Base-by-base conservation (phyloP, 1,284 basidiomycete species). In the Naganishia liquefaciens region DNA sequence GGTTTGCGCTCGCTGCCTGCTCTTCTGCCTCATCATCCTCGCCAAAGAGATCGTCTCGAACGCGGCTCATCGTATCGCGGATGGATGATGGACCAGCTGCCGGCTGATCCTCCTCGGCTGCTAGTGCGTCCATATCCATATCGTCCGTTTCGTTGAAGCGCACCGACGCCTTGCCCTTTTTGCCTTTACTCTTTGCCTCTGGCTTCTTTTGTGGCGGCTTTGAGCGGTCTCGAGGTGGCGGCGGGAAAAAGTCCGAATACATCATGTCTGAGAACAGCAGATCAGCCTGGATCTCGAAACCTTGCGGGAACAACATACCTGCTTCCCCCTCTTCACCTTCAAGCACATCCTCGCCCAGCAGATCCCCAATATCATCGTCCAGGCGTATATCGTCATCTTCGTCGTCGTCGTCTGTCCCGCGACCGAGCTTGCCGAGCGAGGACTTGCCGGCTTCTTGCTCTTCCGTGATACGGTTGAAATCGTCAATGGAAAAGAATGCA, bases 391-490 rank as follows among this genome's bases (percentile, higher is more conserved):
- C 57, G 28, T 37, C 82, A 46, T 83, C 81, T 11, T 78, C 78
- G 58, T 83, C 82, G 33, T 85, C 82, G 30, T 81, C 79, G 51
- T 79, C 77, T 25, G 77, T 78, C 46, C 80, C 78, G n/a, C 77
- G 78, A 28, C 79, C 79, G 10, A 88, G 81, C 53, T 78, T 81
- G 55, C 89, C 88, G 70, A 81, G 81, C 5, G 88, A 87, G 15
- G 85, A 81, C 13, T 81, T 81, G 65, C 81, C 83, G 17, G 87
- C 86, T 78, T 96, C 93, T 7, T 87, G 84, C 70, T 86, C 86
- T 76, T 91, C 89, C 1, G 89, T 89, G 77, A 93, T 86, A 5
- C 87, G 84, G 75, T 98, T 96, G 81, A 99, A 98, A 25, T 87
- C 84, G 62, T 87, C 86, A 63, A 98, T 85, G 63, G 90, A 86